phyloP scores from a whole-genome alignment of 495 filamentous ascomycete genomes.

The Aspergillus asperescens region DNA sequence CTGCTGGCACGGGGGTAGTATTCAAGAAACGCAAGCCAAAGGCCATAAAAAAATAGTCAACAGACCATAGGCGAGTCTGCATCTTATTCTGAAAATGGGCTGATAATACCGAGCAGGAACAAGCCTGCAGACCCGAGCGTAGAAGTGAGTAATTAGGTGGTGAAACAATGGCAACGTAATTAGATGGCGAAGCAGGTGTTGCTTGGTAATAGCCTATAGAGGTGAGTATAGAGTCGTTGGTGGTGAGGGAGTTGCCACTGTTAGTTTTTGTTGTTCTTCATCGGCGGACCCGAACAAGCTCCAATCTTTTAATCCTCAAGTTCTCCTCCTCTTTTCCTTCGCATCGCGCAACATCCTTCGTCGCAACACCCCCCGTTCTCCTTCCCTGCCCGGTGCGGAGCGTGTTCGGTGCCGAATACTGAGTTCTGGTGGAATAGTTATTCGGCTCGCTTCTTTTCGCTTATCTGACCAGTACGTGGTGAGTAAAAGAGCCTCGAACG shows the following conservation, averaged over 20 bases:
- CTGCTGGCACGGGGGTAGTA: conserved; percentile 46
- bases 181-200: no score
- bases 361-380: conserved; percentile 16
- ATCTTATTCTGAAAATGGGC: background rate
- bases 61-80: no score
- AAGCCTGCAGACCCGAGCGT: no score
- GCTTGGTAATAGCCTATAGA: no score
- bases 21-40: conserved; percentile 94
- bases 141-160: no score
- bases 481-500: conserved; percentile 26
- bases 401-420: conserved; percentile 19
- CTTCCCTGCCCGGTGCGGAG: conserved; percentile 20
- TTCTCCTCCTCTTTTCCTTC: conserved; percentile 14
- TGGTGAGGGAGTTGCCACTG: conserved; percentile 16
- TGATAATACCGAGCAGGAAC: background rate
- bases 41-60: conserved; percentile 47
- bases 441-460: conserved; percentile 28
- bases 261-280: conserved; percentile 14
- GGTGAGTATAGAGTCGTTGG: no score
- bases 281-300: conserved; percentile 17
- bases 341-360: conserved; percentile 21
- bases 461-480: conserved; percentile 29
- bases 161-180: no score
- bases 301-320: conserved; percentile 4
- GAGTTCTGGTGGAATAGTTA: conserved; percentile 27